Conservation (phyloP, 176 grass and related monocot genomes). For the Saccharum officinarum region DNA sequence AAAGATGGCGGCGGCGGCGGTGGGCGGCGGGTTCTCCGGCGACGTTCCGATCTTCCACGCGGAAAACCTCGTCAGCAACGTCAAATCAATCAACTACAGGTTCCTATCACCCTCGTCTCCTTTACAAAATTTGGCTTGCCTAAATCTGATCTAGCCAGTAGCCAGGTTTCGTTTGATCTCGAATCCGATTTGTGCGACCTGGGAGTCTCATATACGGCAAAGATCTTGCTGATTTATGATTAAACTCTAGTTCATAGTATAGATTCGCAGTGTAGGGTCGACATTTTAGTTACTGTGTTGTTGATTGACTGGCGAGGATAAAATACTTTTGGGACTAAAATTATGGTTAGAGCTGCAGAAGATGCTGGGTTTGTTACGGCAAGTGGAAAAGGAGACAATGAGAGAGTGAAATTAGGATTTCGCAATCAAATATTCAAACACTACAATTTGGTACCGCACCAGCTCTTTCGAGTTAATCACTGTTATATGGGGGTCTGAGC, state of each 20-base stretch:
- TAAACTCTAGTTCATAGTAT: background rate
- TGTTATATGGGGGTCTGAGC: background rate
- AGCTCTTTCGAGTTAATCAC: background rate
- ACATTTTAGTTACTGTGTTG: background rate
- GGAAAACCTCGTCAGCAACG: constrained; percentile 67
- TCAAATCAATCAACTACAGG: constrained; percentile 84
- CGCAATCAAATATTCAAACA: background rate
- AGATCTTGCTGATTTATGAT: background rate
- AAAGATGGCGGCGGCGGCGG: constrained; percentile 25
- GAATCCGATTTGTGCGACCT: background rate
- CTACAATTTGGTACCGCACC: background rate
- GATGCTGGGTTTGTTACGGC: background rate
- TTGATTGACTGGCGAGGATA: background rate
- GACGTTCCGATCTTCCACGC: constrained; percentile 56
- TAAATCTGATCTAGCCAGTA: background rate
- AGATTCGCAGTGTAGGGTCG: background rate
- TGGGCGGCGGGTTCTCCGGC: constrained; percentile 21
- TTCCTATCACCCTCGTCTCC: constrained; percentile 10
- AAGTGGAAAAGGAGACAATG: background rate
- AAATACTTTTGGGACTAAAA: background rate
- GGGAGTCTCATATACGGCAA: background rate
- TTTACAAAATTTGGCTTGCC: background rate
- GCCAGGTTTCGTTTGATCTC: background rate
- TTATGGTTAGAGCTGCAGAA: background rate
- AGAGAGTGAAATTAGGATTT: background rate